Conservation (phyloP, 2,329 filamentous ascomycete species). For the Botrytis galanthina region DNA sequence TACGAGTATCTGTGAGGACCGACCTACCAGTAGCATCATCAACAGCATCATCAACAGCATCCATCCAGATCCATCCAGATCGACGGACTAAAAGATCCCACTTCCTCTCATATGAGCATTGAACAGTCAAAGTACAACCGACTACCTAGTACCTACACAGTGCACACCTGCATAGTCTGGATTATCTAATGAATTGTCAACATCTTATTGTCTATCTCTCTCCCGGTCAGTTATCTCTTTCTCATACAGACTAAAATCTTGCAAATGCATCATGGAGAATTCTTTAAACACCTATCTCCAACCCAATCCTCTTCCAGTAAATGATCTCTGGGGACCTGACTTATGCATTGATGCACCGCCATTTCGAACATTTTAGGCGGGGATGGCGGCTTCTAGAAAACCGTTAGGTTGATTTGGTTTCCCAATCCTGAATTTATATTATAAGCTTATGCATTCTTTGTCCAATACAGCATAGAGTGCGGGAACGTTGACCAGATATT, state of each 20-base stretch:
- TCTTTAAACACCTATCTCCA: not conserved
- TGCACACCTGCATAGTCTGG: not conserved
- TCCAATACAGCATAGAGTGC: not conserved
- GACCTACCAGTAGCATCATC: too few species aligned
- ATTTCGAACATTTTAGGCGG: constrained; percentile 12
- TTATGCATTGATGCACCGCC: constrained; percentile 16
- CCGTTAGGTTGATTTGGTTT: constrained; percentile 2
- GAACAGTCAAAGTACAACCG: not conserved
- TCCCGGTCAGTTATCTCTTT: not conserved
- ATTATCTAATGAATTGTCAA: not conserved
- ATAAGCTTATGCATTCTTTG: not conserved
- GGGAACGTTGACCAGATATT: not conserved
- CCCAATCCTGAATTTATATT: not conserved
- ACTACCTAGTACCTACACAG: too few species aligned
- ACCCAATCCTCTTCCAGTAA: not conserved
- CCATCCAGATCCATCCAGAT: not conserved
- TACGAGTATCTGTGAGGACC: not conserved
- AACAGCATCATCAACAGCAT: not conserved
- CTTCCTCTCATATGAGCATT: not conserved
- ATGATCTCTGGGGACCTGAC: constrained; percentile 4
- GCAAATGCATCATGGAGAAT: not conserved
- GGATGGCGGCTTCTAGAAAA: constrained; percentile 15
- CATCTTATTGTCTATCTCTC: not conserved
- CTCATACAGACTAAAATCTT: not conserved
- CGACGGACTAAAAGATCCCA: not conserved